These are phyloP conservation scores for Sclerotinia nivalis DNA, from an alignment of 2,329 filamentous ascomycete species.

Conservation along the genomic window DNA sequence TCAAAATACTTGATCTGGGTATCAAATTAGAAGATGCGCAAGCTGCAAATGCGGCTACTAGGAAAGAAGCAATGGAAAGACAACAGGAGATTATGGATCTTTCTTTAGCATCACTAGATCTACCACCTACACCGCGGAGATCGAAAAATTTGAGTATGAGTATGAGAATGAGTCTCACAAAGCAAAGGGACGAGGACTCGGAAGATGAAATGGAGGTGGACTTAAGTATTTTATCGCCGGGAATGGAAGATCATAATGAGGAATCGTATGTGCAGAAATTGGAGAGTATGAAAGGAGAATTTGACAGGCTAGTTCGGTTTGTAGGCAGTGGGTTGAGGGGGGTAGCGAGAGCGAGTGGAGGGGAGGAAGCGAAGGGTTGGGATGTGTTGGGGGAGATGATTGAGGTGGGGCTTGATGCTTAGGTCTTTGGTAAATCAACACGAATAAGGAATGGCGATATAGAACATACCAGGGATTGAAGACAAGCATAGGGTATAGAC, in stretches of 20 bases:
- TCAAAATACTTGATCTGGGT: slow-evolving; percentile 75
- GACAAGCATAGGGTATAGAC: too few species aligned
- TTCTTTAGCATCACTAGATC: slow-evolving; percentile 39
- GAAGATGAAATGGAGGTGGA: slow-evolving; percentile 41
- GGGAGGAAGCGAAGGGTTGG: slow-evolving; percentile 60
- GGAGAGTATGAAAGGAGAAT: slow-evolving; percentile 58
- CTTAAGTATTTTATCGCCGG: slow-evolving; percentile 44
- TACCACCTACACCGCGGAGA: slow-evolving; percentile 38
- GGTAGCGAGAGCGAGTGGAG: slow-evolving; percentile 71
- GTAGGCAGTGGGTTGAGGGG: slow-evolving; percentile 71
- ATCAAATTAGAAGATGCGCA: slow-evolving; percentile 67
- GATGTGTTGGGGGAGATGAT: slow-evolving; percentile 80
- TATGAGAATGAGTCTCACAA: slow-evolving; percentile 40
- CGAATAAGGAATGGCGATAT: too few species aligned
- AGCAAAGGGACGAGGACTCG: not conserved
- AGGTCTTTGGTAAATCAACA: not conserved
- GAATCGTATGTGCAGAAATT: slow-evolving; percentile 55
- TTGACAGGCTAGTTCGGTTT: slow-evolving; percentile 67
- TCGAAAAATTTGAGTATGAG: slow-evolving; percentile 30
- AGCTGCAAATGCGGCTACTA: slow-evolving; percentile 39
- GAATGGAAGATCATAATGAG: slow-evolving; percentile 32
- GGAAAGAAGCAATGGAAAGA: slow-evolving; percentile 30
- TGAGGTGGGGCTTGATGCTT: slow-evolving; percentile 50
- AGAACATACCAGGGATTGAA: too few species aligned
- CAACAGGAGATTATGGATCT: slow-evolving; percentile 39